Conservation (phyloP, 768 basidiomycete genomes). For the Lyophyllum atratum region DNA sequence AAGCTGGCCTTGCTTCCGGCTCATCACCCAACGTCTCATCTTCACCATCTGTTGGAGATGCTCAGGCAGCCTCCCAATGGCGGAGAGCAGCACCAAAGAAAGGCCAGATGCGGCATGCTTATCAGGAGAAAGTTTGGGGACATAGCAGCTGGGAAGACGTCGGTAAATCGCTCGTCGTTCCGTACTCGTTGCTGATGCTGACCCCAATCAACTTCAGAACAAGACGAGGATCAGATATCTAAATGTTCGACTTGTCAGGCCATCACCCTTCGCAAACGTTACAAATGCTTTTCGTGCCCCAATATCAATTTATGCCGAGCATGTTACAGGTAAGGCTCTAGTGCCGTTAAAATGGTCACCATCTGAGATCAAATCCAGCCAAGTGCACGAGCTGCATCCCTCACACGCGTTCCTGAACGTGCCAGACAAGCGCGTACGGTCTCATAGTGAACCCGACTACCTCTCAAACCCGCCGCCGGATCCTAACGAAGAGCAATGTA, state of each 20-base stretch:
- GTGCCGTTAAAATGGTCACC: not conserved
- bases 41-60: constrained; percentile 57
- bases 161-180: constrained; percentile 50
- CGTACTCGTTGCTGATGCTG: not conserved
- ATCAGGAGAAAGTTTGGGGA: constrained; percentile 85
- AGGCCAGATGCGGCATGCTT: constrained; percentile 82
- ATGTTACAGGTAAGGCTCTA: constrained; percentile 67
- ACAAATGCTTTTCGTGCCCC: constrained; percentile 82
- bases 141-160: constrained; percentile 85
- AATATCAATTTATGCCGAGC: constrained; percentile 81
- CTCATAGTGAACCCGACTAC: constrained; percentile 41
- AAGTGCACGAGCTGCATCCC: constrained; percentile 92
- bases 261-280: constrained; percentile 61
- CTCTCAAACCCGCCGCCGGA: constrained; percentile 34
- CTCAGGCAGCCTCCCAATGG: constrained; percentile 56
- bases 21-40: constrained; percentile 44
- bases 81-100: constrained; percentile 72
- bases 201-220: constrained; percentile 35
- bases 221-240: constrained; percentile 67
- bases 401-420: constrained; percentile 83
- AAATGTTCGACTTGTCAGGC: constrained; percentile 84
- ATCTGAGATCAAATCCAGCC: constrained; percentile 41
- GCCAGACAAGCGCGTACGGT: constrained; percentile 57
- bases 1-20: constrained; percentile 52
- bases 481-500: constrained; percentile 62